Conservation (phyloP, 768 basidiomycete genomes). For the Melanogaster broomeanus region DNA sequence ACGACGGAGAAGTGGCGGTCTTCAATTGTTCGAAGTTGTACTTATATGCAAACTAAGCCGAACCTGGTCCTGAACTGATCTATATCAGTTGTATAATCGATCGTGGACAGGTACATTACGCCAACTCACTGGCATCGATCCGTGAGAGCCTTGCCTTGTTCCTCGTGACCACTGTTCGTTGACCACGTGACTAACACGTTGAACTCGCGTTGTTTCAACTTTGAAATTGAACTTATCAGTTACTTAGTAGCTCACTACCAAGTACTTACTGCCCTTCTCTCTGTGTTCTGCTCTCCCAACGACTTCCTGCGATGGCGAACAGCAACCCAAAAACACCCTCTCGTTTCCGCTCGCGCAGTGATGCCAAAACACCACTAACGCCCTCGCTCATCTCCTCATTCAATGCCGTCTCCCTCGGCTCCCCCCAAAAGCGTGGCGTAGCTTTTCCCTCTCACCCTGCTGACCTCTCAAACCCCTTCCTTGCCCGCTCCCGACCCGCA, state of each 20-base stretch:
- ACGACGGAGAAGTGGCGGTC: too few species aligned
- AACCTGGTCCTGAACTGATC: too few species aligned
- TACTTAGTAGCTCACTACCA: too few species aligned
- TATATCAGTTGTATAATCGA: too few species aligned
- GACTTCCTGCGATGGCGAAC: conserved; percentile 13
- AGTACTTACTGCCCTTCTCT: background rate
- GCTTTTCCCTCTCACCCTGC: conserved; percentile 28
- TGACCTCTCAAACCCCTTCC: conserved; percentile 65
- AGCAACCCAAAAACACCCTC: conserved; percentile 46
- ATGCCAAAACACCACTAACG: conserved; percentile 50
- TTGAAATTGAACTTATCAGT: background rate
- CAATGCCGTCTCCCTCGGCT: conserved; percentile 37
- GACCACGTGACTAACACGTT: conserved; percentile 20
- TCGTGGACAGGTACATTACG: too few species aligned
- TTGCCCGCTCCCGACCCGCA: conserved; percentile 52
- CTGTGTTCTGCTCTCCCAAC: background rate
- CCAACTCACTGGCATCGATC: conserved; percentile 4
- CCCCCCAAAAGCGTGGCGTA: conserved; percentile 27
- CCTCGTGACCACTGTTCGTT: conserved; percentile 5
- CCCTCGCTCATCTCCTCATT: conserved; percentile 43
- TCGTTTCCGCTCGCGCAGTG: conserved; percentile 49
- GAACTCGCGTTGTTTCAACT: conserved; percentile 3
- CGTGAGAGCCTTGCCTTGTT: background rate
- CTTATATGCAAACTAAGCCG: too few species aligned
- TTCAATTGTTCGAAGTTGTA: too few species aligned